phyloP scores from a whole-genome alignment of 345 rosid species.

The Sonneratia alba region DNA sequence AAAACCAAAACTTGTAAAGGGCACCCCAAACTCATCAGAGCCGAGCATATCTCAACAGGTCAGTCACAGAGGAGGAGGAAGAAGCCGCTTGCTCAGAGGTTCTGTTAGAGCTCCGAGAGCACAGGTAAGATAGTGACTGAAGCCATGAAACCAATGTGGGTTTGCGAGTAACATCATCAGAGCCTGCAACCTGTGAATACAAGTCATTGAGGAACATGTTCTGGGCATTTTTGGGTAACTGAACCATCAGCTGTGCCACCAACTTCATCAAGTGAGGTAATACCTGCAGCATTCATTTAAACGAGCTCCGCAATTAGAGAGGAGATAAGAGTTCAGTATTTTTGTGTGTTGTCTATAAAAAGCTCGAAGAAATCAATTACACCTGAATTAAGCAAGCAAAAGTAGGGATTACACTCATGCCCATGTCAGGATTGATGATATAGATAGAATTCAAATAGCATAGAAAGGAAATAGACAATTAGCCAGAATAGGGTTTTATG shows the following conservation, averaged over 20 bases:
- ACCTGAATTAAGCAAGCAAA: too few species aligned
- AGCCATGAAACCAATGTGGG: conserved; percentile 84
- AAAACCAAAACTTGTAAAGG: neutral
- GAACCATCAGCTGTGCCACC: conserved; percentile 51
- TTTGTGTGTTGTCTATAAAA: too few species aligned
- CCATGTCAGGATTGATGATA: too few species aligned
- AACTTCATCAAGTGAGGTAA: conserved; percentile 75
- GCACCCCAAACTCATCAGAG: neutral
- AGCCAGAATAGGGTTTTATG: too few species aligned
- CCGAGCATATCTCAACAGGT: conserved; percentile 1
- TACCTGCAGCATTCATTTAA: conserved; percentile 31
- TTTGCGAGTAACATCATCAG: conserved; percentile 90
- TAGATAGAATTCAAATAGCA: too few species aligned
- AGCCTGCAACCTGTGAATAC: conserved; percentile 67
- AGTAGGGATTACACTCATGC: too few species aligned
- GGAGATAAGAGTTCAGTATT: neutral
- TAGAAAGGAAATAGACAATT: too few species aligned
- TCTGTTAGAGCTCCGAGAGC: conserved; percentile 25
- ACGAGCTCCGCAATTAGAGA: conserved; percentile 1
- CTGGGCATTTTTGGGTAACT: conserved; percentile 73
- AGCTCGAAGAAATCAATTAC: too few species aligned
- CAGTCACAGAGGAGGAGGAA: neutral
- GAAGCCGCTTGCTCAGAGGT: neutral
- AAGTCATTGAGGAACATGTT: conserved; percentile 69
- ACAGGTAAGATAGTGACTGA: conserved; percentile 69